Evolutionary conservation across 2,329 filamentous ascomycete genomes (phyloP).

Genomic region (Monosporascus ibericus): DNA sequence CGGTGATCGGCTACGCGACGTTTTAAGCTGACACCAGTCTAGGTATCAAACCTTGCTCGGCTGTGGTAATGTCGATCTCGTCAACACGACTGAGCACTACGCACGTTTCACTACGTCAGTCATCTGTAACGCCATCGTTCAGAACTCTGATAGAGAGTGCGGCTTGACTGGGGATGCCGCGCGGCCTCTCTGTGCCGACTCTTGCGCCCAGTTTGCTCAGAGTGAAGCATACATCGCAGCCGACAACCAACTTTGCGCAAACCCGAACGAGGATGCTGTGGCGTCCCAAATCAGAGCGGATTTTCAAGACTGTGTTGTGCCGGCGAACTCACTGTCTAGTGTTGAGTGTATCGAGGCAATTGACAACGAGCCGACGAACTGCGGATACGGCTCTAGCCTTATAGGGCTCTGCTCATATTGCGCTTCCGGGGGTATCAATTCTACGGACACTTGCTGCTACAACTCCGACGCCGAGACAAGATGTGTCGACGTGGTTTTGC

Average conservation of each 20-base stretch:
- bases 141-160: conserved; percentile 74
- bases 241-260: conserved; percentile 66
- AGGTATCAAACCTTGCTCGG: conserved; percentile 81
- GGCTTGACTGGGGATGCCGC: conserved; percentile 57
- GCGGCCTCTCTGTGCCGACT: conserved; percentile 78
- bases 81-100: conserved; percentile 76
- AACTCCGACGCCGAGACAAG: conserved; percentile 67
- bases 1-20: background rate
- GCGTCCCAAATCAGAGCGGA: conserved; percentile 80
- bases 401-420: conserved; percentile 85
- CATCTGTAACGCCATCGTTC: conserved; percentile 88
- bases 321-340: conserved; percentile 69
- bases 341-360: conserved; percentile 68
- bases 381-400: conserved; percentile 69
- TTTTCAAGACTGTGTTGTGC: conserved; percentile 82
- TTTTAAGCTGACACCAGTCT: conserved; percentile 13
- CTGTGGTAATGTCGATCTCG: conserved; percentile 69
- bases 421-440: conserved; percentile 73
- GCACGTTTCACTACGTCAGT: conserved; percentile 89
- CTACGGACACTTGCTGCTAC: conserved; percentile 92
- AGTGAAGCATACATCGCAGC: conserved; percentile 82
- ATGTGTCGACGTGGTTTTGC: conserved; percentile 73
- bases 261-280: conserved; percentile 53
- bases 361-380: conserved; percentile 78
- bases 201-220: conserved; percentile 79